Base-by-base conservation (phyloP, 169 alveolate genomes). In the Plasmodium coatneyi region DNA sequence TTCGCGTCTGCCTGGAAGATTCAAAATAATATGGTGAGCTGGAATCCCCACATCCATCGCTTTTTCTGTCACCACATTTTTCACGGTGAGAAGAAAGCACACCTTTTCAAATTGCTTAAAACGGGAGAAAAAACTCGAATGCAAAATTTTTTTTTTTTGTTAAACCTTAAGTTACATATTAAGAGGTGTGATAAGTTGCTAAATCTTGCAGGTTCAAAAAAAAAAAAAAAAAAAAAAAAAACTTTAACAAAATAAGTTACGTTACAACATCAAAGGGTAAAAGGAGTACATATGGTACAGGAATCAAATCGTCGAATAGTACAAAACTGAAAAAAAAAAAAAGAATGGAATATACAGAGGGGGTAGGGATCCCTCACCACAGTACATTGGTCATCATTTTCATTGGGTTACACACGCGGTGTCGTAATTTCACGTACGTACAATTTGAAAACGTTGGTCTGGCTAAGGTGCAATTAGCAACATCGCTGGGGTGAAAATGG, bases 141-240 rank as follows among this genome's bases (percentile, higher is more conserved):
- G 22, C 22, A 14, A 14, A 10, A 6, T 49, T 12, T 49, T 66
- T 66, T 49, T 66, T 66, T 5, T 60, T 60, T 22, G n/a, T 22
- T 25, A n/a, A n/a, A n/a, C n/a, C n/a, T n/a, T n/a, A 66, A 3
- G 41, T 66, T 66, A 66, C 76, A 66, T 66, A 28, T 66, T 66
- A 66, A 22, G 30, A 25, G 32, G 36, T 7, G 76, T 19, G n/a
- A 5, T 25, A 66, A 25, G 41, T 66, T 25, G 76, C 76, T 66
- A 66, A 66, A n/a, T 66, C 76, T 25, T 19, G 36, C 41, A 28
- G 76, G 1, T 66, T 66, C 30, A 66, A 66, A 66, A 66, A 66
- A 66, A 66, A 66, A 66, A 66, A 66, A 66, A 66, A 66, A 66
- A 66, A 25, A 66, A 66, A 66, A n/a, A n/a, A n/a, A n/a, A n/a